Percentiles rank a stretch among this genome's conserved stretches.
Evolutionary conservation across 148 eudicot genomes (phyloP).

Genomic region (Rhododendron henanense): DNA sequence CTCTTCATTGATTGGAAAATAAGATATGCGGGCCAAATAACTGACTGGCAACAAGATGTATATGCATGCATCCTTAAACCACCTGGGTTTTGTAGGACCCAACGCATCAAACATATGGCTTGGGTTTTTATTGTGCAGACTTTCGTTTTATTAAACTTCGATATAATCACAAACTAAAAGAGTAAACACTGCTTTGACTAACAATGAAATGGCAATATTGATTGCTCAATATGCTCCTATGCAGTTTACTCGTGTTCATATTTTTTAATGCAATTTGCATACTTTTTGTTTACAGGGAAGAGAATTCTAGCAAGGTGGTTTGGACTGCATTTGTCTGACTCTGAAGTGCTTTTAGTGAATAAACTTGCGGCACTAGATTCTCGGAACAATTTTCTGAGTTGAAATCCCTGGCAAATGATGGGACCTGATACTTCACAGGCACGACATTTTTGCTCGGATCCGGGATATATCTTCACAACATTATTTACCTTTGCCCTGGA

Average conservation of each 20-base stretch:
- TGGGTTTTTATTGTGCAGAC: neutral
- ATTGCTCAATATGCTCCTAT: neutral
- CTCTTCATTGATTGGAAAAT: neutral
- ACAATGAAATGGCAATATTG: neutral
- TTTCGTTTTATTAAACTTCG: neutral
- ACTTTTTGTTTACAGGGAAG: constrained; percentile 36
- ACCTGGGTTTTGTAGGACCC: neutral
- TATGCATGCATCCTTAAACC: neutral
- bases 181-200: neutral
- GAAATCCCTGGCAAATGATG: constrained; percentile 6
- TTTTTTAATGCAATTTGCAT: neutral
- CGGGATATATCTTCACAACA: neutral
- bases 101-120: neutral
- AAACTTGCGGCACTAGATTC: constrained; percentile 4
- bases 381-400: constrained; percentile 10
- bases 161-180: neutral
- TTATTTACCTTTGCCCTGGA: neutral
- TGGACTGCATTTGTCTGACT: constrained; percentile 1
- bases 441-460: constrained; percentile 12
- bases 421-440: neutral
- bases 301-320: constrained; percentile 41
- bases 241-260: neutral
- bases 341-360: neutral
- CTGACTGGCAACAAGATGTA: neutral
- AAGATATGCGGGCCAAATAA: neutral